Percentiles rank a stretch among this genome's conserved stretches.
Evolutionary conservation across 2,329 filamentous ascomycete genomes (phyloP).

Genomic region (Cladosporium sp.): DNA sequence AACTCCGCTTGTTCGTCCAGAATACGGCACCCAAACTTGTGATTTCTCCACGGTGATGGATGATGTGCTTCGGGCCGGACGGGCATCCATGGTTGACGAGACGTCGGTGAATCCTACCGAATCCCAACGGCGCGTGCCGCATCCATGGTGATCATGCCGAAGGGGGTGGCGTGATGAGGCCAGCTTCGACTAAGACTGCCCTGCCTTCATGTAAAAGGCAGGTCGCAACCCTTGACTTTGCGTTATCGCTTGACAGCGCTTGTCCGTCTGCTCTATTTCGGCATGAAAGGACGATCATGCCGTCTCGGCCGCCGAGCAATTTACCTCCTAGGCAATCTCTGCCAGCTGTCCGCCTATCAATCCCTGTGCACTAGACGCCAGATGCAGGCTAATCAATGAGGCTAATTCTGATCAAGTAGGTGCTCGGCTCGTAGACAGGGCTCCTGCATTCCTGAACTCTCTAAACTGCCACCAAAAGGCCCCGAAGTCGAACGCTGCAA

Average conservation of each 20-base stretch:
- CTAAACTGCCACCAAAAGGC: neutral
- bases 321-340: neutral
- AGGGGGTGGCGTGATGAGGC: too few species aligned
- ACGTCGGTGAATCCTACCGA: too few species aligned
- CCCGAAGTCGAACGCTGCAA: neutral
- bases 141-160: too few species aligned
- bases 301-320: neutral
- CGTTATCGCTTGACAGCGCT: neutral
- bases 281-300: neutral
- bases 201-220: neutral
- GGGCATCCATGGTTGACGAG: too few species aligned
- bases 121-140: too few species aligned
- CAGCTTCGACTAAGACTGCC: too few species aligned
- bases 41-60: too few species aligned
- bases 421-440: neutral
- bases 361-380: neutral
- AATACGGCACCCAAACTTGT: too few species aligned
- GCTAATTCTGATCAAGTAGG: constrained; percentile 1
- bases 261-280: too few species aligned
- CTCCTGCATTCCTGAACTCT: neutral
- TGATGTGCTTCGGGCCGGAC: too few species aligned
- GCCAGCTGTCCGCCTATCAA: neutral
- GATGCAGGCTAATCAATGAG: neutral
- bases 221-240: neutral
- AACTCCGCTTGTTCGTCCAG: too few species aligned